Evolutionary conservation across 176 grass and related monocot species (phyloP).

Genomic region (Raddia guianensis): DNA sequence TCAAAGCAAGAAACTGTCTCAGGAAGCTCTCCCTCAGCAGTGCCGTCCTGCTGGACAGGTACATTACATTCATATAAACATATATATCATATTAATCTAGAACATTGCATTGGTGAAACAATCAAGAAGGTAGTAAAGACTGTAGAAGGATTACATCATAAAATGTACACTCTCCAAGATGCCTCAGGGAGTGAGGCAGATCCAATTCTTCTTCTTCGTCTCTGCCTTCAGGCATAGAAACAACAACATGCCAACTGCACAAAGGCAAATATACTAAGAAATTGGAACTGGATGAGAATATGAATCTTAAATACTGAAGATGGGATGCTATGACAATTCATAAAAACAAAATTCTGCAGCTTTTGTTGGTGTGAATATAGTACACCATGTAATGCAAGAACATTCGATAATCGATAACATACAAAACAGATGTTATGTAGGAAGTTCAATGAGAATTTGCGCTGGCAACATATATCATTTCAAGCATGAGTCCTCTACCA

Average conservation of each 20-base stretch:
- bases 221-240: conserved; percentile 64
- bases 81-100: conserved; percentile 7
- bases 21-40: conserved; percentile 65
- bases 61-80: not conserved
- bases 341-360: conserved; percentile 1
- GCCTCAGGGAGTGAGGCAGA: conserved; percentile 75
- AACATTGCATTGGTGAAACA: not conserved
- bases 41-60: conserved; percentile 64
- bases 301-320: conserved; percentile 13
- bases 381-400: not conserved
- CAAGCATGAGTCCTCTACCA: not conserved
- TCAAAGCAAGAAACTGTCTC: conserved; percentile 79
- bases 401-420: conserved; percentile 9
- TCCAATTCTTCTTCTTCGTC: conserved; percentile 61
- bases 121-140: conserved; percentile 5
- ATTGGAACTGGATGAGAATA: conserved; percentile 13
- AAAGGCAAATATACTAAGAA: conserved; percentile 32
- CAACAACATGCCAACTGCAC: conserved; percentile 81
- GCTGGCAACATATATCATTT: not conserved
- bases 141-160: conserved; percentile 59
- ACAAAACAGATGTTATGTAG: not conserved
- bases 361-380: conserved; percentile 5
- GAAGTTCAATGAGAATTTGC: conserved; percentile 4
- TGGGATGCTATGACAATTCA: not conserved
- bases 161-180: conserved; percentile 73